phyloP scores from a whole-genome alignment of 495 filamentous ascomycete genomes.

The Penicillium crystallinum region DNA sequence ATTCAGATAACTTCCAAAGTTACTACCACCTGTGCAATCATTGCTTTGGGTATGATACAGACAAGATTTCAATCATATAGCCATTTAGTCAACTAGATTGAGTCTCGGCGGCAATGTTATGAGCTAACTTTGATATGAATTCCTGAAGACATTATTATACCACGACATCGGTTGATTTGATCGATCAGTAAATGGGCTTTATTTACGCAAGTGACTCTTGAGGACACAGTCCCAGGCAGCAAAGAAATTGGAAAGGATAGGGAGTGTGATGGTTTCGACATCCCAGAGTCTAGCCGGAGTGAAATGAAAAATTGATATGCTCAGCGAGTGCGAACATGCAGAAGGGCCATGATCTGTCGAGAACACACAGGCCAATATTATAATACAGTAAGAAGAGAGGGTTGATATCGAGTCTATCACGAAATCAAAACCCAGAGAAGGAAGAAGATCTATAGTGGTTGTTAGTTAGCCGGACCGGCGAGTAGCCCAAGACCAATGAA shows the following conservation, averaged over 20 bases:
- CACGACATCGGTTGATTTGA: neutral
- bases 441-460: conserved; percentile 47
- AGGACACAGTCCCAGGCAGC: conserved; percentile 19
- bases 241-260: conserved; percentile 9
- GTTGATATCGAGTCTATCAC: conserved; percentile 32
- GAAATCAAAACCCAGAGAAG: conserved; percentile 57
- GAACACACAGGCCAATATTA: conserved; percentile 22
- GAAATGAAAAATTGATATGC: conserved; percentile 13
- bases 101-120: no score
- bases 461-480: conserved; percentile 13
- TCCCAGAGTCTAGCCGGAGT: conserved; percentile 23
- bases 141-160: neutral
- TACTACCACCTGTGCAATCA: no score
- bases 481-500: neutral
- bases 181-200: conserved; percentile 19
- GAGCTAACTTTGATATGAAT: no score
- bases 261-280: conserved; percentile 14
- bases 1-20: no score
- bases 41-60: no score
- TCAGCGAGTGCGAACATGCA: conserved; percentile 16
- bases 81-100: no score
- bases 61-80: no score
- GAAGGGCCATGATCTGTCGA: conserved; percentile 7
- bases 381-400: conserved; percentile 34
- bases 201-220: conserved; percentile 19